Evolutionary conservation across 2,329 filamentous ascomycete genomes (phyloP), one percentile per base, ranked within the genome.

Genomic region (Alternaria sp.): DNA sequence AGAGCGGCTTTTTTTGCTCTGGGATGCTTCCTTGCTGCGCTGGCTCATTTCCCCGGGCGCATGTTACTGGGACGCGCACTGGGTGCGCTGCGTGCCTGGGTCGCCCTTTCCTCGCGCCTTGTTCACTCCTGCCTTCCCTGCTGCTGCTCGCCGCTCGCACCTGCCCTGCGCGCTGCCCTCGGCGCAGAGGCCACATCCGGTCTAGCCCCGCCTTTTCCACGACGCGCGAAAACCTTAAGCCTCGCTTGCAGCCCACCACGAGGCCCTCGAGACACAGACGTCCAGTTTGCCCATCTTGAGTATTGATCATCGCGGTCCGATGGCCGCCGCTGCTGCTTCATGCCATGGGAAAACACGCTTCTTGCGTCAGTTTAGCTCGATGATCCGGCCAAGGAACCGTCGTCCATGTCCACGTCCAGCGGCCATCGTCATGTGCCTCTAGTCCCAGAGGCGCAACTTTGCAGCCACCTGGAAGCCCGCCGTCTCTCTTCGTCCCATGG

Each of bases 161-260:
- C 51, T 57, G 50, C 60, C 57, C 34, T 54, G 25, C 54, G 27
- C 36, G 43, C 44, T 14, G 41, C 34, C 53, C 53, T 62, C 64
- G 62, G 64, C 48, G 49, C 53, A 61, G 28, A 30, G 20, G 18
- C 20, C 60, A 41, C 57, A 36, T 65, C 44, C 20, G 58, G 65
- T 46, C 59, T 67, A 67, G 65, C 50, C 38, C 58, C 12, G 30
- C 49, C 18, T 44, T 28, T 40, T 38, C 22, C 48, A 48, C 40
- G 41, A 34, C 54, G 34, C 53, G 30, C 52, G 18, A 57, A 53
- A 60, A 54, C 49, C 56, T 57, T 59, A 36, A 18, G 18, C 52
- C 61, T 66, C 62, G 64, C 64, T 64, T 64, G 64, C 57, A 62
- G 36, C 54, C 53, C 57, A 52, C 62, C 64, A 60, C 64, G 59